These are phyloP conservation scores for Collybia nuda DNA, from an alignment of 768 basidiomycete genomes.

Conservation along the genomic window DNA sequence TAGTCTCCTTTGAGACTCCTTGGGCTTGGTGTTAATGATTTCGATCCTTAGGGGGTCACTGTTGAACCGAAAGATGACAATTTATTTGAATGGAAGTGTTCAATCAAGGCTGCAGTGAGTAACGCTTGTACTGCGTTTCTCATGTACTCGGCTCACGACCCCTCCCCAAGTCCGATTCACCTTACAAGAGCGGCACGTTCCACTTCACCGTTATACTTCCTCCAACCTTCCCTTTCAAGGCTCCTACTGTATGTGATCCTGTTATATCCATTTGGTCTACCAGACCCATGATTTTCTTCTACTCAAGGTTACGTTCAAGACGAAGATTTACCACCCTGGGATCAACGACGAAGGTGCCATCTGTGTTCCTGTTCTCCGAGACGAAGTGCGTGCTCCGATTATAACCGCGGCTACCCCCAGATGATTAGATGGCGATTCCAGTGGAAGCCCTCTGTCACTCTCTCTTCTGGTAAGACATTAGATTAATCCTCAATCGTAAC, in stretches of 20 bases:
- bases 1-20: conserved; percentile 7
- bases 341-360: conserved; percentile 88
- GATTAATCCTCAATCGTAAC: not conserved
- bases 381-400: conserved; percentile 56
- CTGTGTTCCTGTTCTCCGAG: conserved; percentile 80
- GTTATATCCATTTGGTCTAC: conserved; percentile 3
- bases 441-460: conserved; percentile 85
- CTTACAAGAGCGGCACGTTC: conserved; percentile 83
- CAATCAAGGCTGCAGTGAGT: conserved; percentile 72
- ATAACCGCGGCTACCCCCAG: conserved; percentile 1
- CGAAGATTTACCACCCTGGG: conserved; percentile 89
- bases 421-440: conserved; percentile 23
- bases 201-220: conserved; percentile 75
- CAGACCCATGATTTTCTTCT: conserved; percentile 7
- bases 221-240: conserved; percentile 83
- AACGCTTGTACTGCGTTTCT: conserved; percentile 1
- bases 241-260: conserved; percentile 57
- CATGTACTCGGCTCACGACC: conserved; percentile 5
- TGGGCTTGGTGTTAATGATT: conserved; percentile 9
- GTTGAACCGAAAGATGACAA: conserved; percentile 71
- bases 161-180: conserved; percentile 61
- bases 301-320: conserved; percentile 73
- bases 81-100: conserved; percentile 75
- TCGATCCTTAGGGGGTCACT: conserved; percentile 50
- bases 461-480: conserved; percentile 58